Evolutionary conservation across 108 stramenopile species (phyloP), one percentile per base, ranked within the genome.

Genomic region (Fistulifera solaris): DNA sequence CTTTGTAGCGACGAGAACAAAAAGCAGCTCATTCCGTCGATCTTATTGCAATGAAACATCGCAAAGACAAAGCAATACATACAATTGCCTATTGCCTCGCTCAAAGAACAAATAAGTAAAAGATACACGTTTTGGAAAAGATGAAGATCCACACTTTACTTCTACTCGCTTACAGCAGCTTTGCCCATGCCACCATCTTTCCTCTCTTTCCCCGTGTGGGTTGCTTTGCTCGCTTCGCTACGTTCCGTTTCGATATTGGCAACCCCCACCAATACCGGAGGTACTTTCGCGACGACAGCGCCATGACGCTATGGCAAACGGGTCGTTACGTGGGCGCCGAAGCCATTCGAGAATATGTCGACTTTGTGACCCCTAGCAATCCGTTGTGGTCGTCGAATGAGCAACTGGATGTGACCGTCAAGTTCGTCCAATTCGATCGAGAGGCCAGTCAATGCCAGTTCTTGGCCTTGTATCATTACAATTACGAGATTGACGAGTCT

Each of bases 231-330:
- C 31, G 31, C 45, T 58, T 16, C 18, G 24, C 44, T 8, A 45
- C 19, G 7, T 21, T 45, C 11, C 44, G 21, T 5, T 45, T 45
- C 11, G 19, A 21, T 5, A 21, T 45, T 21, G 44, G 11, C 2
- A 21, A 17, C 4, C 11, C 4, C 44, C 7, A 45, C 21, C 3
- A 21, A 11, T 45, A 45, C 44, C 4, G 4, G 4, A 21, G 11
- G 11, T 45, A 21, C 44, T 45, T 45, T 45, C 44, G 11, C 11
- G 11, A 11, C 44, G 44, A 45, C 44, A 45, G 63, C 58, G 53
- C 63, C 52, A 59, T 26, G 62, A 45, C 28, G 17, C 17, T 17
- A 6, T 21, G 17, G 19, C 17, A 17, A 17, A 21, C 44, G 19
- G 44, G 44, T 5, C 4, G 17, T 21, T 45, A 45, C 44, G 21